Conservation (phyloP, 2,329 filamentous ascomycete species). For the Trichoderma cornu-damae region DNA sequence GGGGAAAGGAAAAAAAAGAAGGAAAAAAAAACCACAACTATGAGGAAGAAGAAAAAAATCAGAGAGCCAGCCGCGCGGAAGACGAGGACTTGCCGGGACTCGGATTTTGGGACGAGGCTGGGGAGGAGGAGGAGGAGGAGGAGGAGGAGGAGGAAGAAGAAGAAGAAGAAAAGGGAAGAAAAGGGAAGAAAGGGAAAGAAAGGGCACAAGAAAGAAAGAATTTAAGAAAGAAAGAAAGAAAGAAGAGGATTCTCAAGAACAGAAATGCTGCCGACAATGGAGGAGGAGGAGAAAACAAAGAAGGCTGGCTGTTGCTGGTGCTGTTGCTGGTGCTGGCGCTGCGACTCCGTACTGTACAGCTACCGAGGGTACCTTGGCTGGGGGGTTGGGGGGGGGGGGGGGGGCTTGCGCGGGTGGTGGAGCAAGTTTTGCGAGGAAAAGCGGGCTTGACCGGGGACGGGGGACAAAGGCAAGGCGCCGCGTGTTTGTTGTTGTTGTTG, state of each 20-base stretch:
- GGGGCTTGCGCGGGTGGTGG: too few relatives aligned
- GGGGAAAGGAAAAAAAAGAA: not conserved
- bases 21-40: conserved; percentile 1
- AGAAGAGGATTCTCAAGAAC: too few relatives aligned
- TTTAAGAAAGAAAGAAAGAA: too few relatives aligned
- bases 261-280: not conserved
- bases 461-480: too few relatives aligned
- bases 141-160: not conserved
- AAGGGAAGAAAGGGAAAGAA: not conserved
- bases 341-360: too few relatives aligned
- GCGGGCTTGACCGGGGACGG: too few relatives aligned
- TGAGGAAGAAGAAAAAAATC: conserved; percentile 9
- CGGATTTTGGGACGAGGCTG: conserved; percentile 1
- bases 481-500: too few relatives aligned
- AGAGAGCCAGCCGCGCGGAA: conserved; percentile 19
- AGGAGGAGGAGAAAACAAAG: conserved; percentile 7
- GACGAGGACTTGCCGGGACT: conserved; percentile 18
- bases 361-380: too few relatives aligned
- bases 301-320: too few relatives aligned
- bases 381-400: too few relatives aligned
- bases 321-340: too few relatives aligned
- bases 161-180: not conserved
- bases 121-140: not conserved
- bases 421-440: too few relatives aligned
- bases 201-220: not conserved